These are phyloP conservation scores for Aphanomyces stellatus DNA, from an alignment of 352 stramenopile genomes.

Conservation along the genomic window DNA sequence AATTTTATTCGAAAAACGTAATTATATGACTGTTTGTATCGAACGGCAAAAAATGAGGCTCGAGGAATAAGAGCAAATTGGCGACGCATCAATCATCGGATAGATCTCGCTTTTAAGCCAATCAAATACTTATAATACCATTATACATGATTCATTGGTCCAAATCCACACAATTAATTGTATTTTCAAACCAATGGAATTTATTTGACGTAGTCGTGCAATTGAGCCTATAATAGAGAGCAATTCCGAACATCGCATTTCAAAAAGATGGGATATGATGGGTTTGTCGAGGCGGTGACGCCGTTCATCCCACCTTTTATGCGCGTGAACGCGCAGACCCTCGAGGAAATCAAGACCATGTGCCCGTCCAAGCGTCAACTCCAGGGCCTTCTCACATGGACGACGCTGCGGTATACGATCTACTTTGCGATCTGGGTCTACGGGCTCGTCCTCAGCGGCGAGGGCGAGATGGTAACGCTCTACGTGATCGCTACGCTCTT, in stretches of 20 bases:
- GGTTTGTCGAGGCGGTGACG: constrained; percentile 51
- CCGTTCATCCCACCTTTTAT: constrained; percentile 77
- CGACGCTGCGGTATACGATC: constrained; percentile 19
- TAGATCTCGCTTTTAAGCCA: too few species aligned
- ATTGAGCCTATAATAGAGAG: background rate
- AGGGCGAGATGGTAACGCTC: constrained; percentile 14
- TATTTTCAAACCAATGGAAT: too few species aligned
- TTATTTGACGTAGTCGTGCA: too few species aligned
- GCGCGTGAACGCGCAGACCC: constrained; percentile 67
- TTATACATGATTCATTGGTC: too few species aligned
- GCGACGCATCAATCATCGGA: too few species aligned
- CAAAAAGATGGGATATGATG: constrained; percentile 4
- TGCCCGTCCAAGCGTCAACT: constrained; percentile 17
- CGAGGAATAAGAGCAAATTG: too few species aligned
- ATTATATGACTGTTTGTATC: too few species aligned
- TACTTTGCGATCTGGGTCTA: constrained; percentile 31
- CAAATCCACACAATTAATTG: too few species aligned
- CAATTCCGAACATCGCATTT: background rate
- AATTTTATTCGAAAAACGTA: too few species aligned
- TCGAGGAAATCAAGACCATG: constrained; percentile 29
- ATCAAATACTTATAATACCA: too few species aligned
- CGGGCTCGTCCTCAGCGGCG: constrained; percentile 38
- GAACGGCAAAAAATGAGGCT: too few species aligned
- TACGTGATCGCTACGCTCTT: constrained; percentile 52
- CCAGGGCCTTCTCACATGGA: constrained; percentile 16